These are phyloP conservation scores for Harringtonia aguacate DNA, from an alignment of 2,329 filamentous ascomycete species.

Conservation along the genomic window DNA sequence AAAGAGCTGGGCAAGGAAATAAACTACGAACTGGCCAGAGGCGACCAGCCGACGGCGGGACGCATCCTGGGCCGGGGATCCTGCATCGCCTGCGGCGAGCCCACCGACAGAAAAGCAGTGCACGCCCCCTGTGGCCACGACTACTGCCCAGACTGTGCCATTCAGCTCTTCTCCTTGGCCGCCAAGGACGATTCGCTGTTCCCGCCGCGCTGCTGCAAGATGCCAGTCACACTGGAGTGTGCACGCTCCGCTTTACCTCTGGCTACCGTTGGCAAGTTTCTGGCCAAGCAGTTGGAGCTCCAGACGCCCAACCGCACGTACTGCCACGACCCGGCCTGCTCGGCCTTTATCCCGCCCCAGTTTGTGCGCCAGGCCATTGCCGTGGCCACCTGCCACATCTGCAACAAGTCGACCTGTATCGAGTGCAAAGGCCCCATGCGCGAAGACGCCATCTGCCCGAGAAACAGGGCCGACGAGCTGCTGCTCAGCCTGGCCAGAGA, in stretches of 20 bases:
- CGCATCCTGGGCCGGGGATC: too few relatives aligned
- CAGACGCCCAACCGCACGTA: constrained; percentile 35
- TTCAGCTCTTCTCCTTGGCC: constrained; percentile 27
- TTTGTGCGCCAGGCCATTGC: constrained; percentile 15
- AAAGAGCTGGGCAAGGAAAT: too few relatives aligned
- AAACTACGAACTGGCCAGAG: too few relatives aligned
- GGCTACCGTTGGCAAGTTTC: constrained; percentile 22
- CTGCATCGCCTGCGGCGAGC: too few relatives aligned
- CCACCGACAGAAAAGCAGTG: not conserved
- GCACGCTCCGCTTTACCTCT: constrained; percentile 23
- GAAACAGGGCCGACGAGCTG: constrained; percentile 25
- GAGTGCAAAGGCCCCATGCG: constrained; percentile 35
- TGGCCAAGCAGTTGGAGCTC: constrained; percentile 33
- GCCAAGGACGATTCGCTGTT: constrained; percentile 37
- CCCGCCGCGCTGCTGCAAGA: constrained; percentile 39
- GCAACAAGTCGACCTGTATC: constrained; percentile 30
- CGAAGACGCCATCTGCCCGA: constrained; percentile 27
- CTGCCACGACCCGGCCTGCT: constrained; percentile 32
- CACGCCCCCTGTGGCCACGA: constrained; percentile 27
- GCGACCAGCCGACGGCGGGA: too few relatives aligned
- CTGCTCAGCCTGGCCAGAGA: constrained; percentile 25
- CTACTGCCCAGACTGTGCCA: constrained; percentile 39
- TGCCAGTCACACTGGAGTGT: constrained; percentile 24
- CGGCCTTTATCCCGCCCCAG: constrained; percentile 28
- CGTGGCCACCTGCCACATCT: constrained; percentile 27